Evolutionary conservation across 768 basidiomycete genomes (phyloP).

Genomic region (Boletus sp.): DNA sequence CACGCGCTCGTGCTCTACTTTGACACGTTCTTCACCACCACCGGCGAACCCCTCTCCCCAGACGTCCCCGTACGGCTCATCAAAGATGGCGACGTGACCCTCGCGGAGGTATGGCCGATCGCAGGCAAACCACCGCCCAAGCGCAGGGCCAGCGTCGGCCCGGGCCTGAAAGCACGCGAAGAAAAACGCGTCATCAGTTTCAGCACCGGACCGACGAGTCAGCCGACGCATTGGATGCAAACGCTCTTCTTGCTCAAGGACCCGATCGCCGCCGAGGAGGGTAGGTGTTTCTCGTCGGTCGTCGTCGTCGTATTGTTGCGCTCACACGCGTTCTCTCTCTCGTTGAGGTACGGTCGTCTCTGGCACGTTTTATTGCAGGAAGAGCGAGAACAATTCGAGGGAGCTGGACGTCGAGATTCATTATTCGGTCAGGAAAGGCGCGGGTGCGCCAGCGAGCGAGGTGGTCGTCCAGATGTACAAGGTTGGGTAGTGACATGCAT

Average conservation of each 20-base stretch:
- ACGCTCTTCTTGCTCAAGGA: slow-evolving; percentile 83
- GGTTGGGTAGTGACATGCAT: slow-evolving; percentile 47
- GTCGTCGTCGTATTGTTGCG: too few relatives aligned
- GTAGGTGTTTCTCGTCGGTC: slow-evolving; percentile 47
- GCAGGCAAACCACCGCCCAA: slow-evolving; percentile 61
- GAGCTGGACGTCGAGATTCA: slow-evolving; percentile 93
- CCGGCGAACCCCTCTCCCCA: slow-evolving; percentile 51
- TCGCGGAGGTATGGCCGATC: slow-evolving; percentile 81
- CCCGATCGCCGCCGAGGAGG: slow-evolving; percentile 72
- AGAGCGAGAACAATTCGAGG: slow-evolving; percentile 75
- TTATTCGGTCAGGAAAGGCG: slow-evolving; percentile 49
- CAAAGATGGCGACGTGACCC: slow-evolving; percentile 52
- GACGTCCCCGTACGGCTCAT: slow-evolving; percentile 52
- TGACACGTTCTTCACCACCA: slow-evolving; percentile 83
- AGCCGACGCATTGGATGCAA: slow-evolving; percentile 96
- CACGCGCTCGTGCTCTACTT: slow-evolving; percentile 89
- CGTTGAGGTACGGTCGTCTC: slow-evolving; percentile 62
- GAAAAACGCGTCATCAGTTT: slow-evolving; percentile 57
- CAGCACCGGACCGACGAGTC: slow-evolving; percentile 85
- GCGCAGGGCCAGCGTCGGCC: slow-evolving; percentile 56
- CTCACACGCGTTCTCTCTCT: background rate
- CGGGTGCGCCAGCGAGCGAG: slow-evolving; percentile 33
- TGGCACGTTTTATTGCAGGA: slow-evolving; percentile 81
- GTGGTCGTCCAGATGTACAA: slow-evolving; percentile 76
- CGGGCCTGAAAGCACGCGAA: slow-evolving; percentile 39